A percentile compares a stretch with the other conserved stretches of the same genome.
Conservation (phyloP, 2,329 filamentous ascomycete species). For the Colletotrichum sp. region DNA sequence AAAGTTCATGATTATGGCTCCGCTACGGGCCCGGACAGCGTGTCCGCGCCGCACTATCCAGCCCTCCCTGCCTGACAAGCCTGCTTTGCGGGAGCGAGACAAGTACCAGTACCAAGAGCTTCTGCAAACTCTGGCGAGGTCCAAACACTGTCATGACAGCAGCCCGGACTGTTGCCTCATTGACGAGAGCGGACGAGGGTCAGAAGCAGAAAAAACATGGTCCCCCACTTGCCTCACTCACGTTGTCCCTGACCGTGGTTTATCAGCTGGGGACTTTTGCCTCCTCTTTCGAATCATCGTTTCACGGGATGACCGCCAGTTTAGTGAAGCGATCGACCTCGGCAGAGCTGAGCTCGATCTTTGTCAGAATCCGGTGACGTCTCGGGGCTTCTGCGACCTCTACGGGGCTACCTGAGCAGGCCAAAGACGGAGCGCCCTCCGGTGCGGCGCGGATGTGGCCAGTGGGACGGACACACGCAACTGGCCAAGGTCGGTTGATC, state of each 20-base stretch:
- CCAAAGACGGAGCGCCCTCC: not conserved
- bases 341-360: not conserved
- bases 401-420: not conserved
- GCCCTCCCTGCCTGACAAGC: not conserved
- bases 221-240: not conserved
- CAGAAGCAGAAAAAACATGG: not conserved
- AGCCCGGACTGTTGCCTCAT: not conserved
- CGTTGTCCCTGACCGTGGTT: not conserved
- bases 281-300: not conserved
- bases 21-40: conserved; percentile 7
- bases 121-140: not conserved
- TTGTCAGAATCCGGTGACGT: not conserved
- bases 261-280: not conserved
- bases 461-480: not conserved
- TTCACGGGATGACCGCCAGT: not conserved
- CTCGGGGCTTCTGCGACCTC: not conserved
- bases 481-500: not conserved
- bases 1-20: conserved; percentile 11
- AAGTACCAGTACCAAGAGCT: not conserved
- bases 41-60: conserved; percentile 7
- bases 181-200: not conserved
- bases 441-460: not conserved
- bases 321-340: not conserved
- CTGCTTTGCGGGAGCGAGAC: not conserved
- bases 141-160: not conserved